A percentile compares a stretch with the other conserved stretches of the same genome.
Conservation (phyloP, 192 early-diverging fungal genomes). For the Chytriomyces confervae region DNA sequence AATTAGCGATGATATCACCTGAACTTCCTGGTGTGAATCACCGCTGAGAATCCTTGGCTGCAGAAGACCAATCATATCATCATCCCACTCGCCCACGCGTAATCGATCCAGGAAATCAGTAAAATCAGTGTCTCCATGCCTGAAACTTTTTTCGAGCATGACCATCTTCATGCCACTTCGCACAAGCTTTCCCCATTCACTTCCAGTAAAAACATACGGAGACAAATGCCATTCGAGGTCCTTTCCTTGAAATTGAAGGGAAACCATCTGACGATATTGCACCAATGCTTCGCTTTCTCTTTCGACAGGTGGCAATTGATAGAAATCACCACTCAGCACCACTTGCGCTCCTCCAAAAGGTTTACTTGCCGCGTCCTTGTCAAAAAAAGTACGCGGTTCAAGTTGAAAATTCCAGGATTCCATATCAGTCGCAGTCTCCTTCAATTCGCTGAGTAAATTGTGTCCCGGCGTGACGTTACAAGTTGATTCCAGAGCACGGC, state of each 20-base stretch:
- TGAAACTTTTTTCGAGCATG: slow-evolving; percentile 44
- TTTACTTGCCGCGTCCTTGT: neutral
- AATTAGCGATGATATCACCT: neutral
- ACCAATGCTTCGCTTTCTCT: slow-evolving; percentile 5
- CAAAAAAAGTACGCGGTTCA: neutral
- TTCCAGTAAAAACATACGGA: slow-evolving; percentile 41
- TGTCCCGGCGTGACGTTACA: neutral
- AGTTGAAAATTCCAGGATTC: neutral
- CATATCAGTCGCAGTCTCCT: neutral
- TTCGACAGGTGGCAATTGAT: slow-evolving; percentile 56
- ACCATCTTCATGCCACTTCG: slow-evolving; percentile 39
- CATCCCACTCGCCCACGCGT: slow-evolving; percentile 45
- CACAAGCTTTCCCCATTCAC: slow-evolving; percentile 39
- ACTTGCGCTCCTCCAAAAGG: slow-evolving; percentile 58
- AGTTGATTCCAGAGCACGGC: neutral
- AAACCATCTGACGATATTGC: neutral
- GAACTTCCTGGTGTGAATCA: neutral
- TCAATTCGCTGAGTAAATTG: neutral
- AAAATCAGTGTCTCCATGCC: slow-evolving; percentile 51
- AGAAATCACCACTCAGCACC: slow-evolving; percentile 57
- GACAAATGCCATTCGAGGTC: slow-evolving; percentile 15
- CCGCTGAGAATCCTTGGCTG: neutral
- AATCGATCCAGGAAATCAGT: slow-evolving; percentile 46
- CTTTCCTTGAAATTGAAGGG: neutral
- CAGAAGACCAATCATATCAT: slow-evolving; percentile 31